Evolutionary conservation across 768 basidiomycete genomes (phyloP).

Genomic region (Russula olivacea): DNA sequence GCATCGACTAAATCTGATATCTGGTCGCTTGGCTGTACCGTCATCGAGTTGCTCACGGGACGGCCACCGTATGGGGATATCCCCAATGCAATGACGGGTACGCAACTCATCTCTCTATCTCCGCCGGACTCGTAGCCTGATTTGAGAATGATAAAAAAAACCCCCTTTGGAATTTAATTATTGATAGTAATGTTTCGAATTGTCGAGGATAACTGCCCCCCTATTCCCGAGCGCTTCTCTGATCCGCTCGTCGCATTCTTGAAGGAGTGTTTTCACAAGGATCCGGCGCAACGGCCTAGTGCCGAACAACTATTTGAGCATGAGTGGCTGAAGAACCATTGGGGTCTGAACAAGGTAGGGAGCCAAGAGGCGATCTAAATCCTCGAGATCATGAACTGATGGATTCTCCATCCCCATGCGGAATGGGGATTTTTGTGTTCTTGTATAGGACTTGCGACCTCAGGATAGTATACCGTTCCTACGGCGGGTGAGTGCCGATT

Average conservation of each 20-base stretch:
- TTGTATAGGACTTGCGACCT: constrained; percentile 64
- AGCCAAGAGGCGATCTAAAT: not conserved
- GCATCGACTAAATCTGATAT: constrained; percentile 92
- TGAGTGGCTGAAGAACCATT: constrained; percentile 80
- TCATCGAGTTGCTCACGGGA: constrained; percentile 90
- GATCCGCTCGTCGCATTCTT: constrained; percentile 76
- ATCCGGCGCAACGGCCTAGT: constrained; percentile 74
- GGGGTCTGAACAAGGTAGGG: constrained; percentile 70
- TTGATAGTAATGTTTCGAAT: constrained; percentile 89
- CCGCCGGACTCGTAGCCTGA: not conserved
- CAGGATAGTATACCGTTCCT: constrained; percentile 96
- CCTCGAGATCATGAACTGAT: not conserved
- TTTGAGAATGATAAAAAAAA: not conserved
- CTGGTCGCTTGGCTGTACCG: constrained; percentile 93
- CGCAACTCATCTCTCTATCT: not conserved
- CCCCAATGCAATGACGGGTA: constrained; percentile 85
- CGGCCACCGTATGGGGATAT: constrained; percentile 89
- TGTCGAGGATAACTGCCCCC: constrained; percentile 88
- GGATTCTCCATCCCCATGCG: not conserved
- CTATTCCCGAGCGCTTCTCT: constrained; percentile 75
- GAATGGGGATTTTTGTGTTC: not conserved
- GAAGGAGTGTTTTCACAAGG: constrained; percentile 83
- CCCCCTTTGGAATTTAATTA: not conserved
- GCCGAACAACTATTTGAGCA: constrained; percentile 87
- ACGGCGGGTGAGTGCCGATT: constrained; percentile 81